Conservation (phyloP, 192 early-diverging fungal genomes). For the Podila epicladia region DNA sequence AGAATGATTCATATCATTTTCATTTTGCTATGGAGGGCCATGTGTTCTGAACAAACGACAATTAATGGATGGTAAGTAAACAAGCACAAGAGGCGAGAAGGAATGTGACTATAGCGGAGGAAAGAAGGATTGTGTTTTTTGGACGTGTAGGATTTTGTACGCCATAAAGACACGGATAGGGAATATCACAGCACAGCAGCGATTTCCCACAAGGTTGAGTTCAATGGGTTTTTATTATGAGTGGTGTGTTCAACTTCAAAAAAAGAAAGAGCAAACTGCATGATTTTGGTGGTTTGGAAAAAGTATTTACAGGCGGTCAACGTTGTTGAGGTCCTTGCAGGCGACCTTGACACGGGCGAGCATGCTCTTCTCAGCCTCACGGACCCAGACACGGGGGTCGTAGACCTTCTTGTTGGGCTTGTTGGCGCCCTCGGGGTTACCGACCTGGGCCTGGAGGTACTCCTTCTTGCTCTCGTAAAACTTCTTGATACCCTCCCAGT, state of each 20-base stretch:
- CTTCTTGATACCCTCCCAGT: slow-evolving; percentile 87
- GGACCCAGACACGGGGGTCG: slow-evolving; percentile 94
- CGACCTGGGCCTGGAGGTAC: slow-evolving; percentile 92
- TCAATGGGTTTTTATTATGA: too few relatives aligned
- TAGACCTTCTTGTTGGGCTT: slow-evolving; percentile 99
- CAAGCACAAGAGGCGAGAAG: too few relatives aligned
- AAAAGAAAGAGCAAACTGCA: neutral
- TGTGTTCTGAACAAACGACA: too few relatives aligned
- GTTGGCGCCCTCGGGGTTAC: slow-evolving; percentile 94
- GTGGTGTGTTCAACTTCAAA: neutral
- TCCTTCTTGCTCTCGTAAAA: slow-evolving; percentile 91
- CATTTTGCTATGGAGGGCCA: too few relatives aligned
- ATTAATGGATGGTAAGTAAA: too few relatives aligned
- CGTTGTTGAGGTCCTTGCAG: slow-evolving; percentile 82
- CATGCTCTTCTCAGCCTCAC: slow-evolving; percentile 92
- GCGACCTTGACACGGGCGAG: slow-evolving; percentile 82
- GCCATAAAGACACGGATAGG: too few relatives aligned
- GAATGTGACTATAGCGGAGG: too few relatives aligned
- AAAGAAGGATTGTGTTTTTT: too few relatives aligned
- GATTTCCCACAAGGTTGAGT: neutral
- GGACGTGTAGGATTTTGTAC: too few relatives aligned
- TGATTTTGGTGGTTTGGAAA: neutral
- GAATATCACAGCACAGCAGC: too few relatives aligned
- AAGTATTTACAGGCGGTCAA: slow-evolving; percentile 65
- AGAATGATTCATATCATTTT: too few relatives aligned